phyloP scores from a whole-genome alignment of 2,329 filamentous ascomycete species.

The Aspergillus tubingensis region DNA sequence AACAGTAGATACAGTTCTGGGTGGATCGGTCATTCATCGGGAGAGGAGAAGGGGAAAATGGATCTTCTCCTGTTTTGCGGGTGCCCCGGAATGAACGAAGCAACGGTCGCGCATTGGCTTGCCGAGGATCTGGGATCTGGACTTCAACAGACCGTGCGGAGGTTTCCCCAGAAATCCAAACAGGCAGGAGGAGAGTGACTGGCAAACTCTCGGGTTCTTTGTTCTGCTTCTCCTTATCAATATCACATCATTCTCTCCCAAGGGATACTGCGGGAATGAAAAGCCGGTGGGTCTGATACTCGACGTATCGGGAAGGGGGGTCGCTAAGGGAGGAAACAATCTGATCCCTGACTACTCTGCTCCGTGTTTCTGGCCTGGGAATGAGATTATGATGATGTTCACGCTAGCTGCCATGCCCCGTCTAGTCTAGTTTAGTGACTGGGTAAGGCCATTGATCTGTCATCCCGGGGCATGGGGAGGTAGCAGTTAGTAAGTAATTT shows the following conservation, averaged over 20 bases:
- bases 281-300: not conserved
- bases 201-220: constrained; percentile 2
- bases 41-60: not conserved
- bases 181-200: not conserved
- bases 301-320: too few species aligned
- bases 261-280: not conserved
- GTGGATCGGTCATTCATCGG: not conserved
- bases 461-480: not conserved
- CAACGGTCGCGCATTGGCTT: constrained; percentile 2
- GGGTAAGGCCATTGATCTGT: not conserved
- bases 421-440: not conserved
- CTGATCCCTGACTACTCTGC: too few species aligned
- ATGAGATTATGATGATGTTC: not conserved
- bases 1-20: not conserved
- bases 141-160: constrained; percentile 2
- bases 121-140: constrained; percentile 1
- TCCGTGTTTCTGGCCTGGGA: not conserved
- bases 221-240: not conserved
- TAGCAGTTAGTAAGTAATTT: too few species aligned
- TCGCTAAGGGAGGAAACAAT: too few species aligned
- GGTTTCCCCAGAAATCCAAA: not conserved
- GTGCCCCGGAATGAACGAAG: not conserved
- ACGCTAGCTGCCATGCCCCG: not conserved
- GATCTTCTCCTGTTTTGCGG: not conserved
- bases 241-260: not conserved